phyloP scores from a whole-genome alignment of 1,139 yeast genomes.

The Lizanozyma gosingica region DNA sequence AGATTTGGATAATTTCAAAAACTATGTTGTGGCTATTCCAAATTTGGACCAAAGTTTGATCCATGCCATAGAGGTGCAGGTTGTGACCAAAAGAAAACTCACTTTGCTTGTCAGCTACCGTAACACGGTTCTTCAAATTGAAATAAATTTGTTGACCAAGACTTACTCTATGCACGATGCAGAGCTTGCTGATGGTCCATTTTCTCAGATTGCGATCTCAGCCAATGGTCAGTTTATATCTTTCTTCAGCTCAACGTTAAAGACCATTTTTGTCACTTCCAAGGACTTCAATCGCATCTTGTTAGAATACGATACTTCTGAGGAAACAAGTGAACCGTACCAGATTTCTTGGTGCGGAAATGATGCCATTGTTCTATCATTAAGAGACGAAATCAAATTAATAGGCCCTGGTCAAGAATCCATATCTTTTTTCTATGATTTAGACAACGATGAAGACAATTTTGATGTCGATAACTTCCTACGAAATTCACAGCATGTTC shows the following conservation, averaged over 20 bases:
- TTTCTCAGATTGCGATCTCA: conserved; percentile 42
- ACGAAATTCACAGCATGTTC: neutral
- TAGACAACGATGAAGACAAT: conserved; percentile 20
- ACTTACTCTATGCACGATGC: neutral
- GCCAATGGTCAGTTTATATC: conserved; percentile 58
- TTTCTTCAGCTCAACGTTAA: conserved; percentile 34
- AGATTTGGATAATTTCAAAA: conserved; percentile 16
- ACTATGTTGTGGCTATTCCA: conserved; percentile 20
- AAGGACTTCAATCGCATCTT: conserved; percentile 41
- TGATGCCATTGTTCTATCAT: conserved; percentile 61
- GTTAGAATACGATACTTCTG: conserved; percentile 40
- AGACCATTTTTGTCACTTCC: conserved; percentile 46
- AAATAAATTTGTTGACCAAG: conserved; percentile 4
- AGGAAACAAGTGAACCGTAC: conserved; percentile 25
- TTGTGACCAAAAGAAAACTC: conserved; percentile 4
- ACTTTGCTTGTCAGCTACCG: conserved; percentile 3
- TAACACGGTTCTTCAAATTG: conserved; percentile 7
- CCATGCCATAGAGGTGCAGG: conserved; percentile 5
- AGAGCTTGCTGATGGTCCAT: conserved; percentile 49
- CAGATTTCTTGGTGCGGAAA: conserved; percentile 78
- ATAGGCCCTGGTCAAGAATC: conserved; percentile 68
- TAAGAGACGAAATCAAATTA: conserved; percentile 56
- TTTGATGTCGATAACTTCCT: conserved; percentile 17
- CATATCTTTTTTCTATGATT: conserved; percentile 37
- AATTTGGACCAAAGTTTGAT: conserved; percentile 10